A percentile compares a stretch with the other conserved stretches of the same genome.
phyloP scores from a whole-genome alignment of 345 rosid genomes.

The Populus davidiana region DNA sequence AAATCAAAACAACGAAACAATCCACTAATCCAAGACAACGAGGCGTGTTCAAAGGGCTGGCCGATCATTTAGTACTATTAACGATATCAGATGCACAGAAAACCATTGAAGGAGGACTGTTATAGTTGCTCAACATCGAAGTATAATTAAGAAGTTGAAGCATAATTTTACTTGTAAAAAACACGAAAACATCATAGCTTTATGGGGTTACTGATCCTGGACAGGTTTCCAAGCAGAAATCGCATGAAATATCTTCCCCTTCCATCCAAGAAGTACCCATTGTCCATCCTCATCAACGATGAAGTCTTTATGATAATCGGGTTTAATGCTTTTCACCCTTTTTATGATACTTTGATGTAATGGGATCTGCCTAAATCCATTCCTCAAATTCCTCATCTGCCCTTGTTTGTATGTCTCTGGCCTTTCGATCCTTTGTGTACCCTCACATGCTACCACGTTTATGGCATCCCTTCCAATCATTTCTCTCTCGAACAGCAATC shows the following conservation, averaged over 20 bases:
- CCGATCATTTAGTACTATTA: not conserved
- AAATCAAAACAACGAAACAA: not conserved
- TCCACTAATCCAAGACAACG: not conserved
- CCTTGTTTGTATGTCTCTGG: constrained; percentile 77
- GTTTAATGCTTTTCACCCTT: constrained; percentile 36
- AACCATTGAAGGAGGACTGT: not conserved
- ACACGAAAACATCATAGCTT: not conserved
- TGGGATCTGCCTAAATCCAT: constrained; percentile 59
- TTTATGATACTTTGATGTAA: constrained; percentile 48
- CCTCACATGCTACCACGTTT: constrained; percentile 75
- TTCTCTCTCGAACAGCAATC: constrained; percentile 60
- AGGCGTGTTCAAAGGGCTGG: not conserved
- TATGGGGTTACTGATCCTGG: constrained; percentile 13
- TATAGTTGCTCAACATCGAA: not conserved
- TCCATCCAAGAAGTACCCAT: constrained; percentile 92
- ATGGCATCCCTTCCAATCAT: constrained; percentile 47
- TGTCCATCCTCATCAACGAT: constrained; percentile 55
- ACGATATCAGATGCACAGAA: not conserved
- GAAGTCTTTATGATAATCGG: constrained; percentile 59
- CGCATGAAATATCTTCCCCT: constrained; percentile 66
- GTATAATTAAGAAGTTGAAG: not conserved
- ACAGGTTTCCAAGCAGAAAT: constrained; percentile 70
- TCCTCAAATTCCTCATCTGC: constrained; percentile 41
- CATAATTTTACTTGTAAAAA: not conserved
- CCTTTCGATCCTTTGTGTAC: constrained; percentile 60